Percentiles rank a stretch among this genome's conserved stretches.
phyloP scores from a whole-genome alignment of 2,329 filamentous ascomycete genomes.

The Penicillium sp. region DNA sequence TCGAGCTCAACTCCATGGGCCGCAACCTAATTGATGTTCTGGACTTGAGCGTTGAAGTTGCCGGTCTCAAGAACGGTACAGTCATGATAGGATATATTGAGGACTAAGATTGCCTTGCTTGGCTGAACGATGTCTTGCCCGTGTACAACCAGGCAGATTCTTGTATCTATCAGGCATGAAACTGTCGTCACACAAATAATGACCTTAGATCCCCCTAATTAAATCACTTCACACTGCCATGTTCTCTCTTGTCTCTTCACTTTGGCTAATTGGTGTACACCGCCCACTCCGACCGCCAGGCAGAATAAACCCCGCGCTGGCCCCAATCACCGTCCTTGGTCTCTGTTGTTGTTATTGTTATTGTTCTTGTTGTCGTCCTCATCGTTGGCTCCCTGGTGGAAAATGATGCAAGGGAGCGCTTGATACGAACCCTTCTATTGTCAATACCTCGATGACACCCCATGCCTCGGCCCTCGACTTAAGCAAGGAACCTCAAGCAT shows the following conservation, averaged over 20 bases:
- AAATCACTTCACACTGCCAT: background rate
- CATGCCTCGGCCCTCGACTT: slow-evolving; percentile 6
- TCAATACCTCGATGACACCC: slow-evolving; percentile 1
- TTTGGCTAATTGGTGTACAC: slow-evolving; percentile 5
- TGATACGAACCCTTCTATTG: slow-evolving; percentile 6
- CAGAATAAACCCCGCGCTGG: slow-evolving; percentile 40
- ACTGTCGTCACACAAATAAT: slow-evolving; percentile 2
- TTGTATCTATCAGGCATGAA: slow-evolving; percentile 4
- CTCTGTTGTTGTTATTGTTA: slow-evolving; percentile 18
- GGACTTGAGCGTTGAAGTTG: slow-evolving; percentile 75
- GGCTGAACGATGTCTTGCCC: background rate
- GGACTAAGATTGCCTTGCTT: slow-evolving; percentile 41
- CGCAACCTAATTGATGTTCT: slow-evolving; percentile 80
- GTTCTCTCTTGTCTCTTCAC: background rate
- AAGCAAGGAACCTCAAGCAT: slow-evolving; percentile 16
- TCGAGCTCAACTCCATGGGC: slow-evolving; percentile 88
- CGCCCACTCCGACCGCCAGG: slow-evolving; percentile 31
- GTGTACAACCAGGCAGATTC: background rate
- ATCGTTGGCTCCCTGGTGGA: slow-evolving; percentile 10
- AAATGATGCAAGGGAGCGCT: slow-evolving; percentile 30
- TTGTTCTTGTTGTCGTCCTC: slow-evolving; percentile 14
- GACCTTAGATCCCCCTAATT: background rate
- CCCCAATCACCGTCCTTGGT: slow-evolving; percentile 25
- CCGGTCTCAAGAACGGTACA: slow-evolving; percentile 87
- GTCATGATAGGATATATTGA: slow-evolving; percentile 93